phyloP scores from a whole-genome alignment of 192 early-diverging fungal genomes.

The Coemansia sp. region DNA sequence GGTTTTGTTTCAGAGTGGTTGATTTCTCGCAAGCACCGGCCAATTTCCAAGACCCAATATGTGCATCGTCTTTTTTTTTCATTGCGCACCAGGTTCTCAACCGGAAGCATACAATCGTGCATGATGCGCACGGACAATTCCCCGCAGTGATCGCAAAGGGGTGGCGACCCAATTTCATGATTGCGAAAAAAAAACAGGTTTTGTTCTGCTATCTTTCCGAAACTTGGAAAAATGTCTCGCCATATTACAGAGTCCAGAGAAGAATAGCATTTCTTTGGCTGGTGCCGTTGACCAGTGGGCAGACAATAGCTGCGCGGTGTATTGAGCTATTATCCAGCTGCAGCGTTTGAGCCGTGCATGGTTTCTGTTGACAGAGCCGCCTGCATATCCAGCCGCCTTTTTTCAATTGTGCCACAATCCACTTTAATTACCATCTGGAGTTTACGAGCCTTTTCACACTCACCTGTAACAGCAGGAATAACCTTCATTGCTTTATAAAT shows the following conservation, averaged over 20 bases:
- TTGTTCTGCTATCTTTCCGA: background rate
- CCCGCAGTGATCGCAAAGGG: too few relatives aligned
- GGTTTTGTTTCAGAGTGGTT: background rate
- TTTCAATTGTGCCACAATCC: constrained; percentile 1
- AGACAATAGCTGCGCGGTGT: background rate
- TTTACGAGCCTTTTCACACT: background rate
- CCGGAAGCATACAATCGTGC: background rate
- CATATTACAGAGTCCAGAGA: background rate
- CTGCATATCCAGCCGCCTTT: background rate
- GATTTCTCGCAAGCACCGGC: background rate
- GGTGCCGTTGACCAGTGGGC: background rate
- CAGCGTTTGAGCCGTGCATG: background rate
- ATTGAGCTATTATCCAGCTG: constrained; percentile 2
- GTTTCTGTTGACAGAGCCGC: background rate
- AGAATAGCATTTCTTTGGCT: background rate
- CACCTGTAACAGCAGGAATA: too few relatives aligned
- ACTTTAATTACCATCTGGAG: background rate
- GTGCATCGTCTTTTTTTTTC: background rate
- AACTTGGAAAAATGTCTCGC: background rate
- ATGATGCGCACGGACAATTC: background rate
- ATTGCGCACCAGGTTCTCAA: background rate
- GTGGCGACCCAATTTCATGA: background rate
- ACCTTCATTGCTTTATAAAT: too few relatives aligned
- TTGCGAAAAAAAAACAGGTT: background rate
- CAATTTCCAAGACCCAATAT: background rate